phyloP scores from a whole-genome alignment of 1,284 basidiomycete species.

The Lentinula novae-zelandiae region DNA sequence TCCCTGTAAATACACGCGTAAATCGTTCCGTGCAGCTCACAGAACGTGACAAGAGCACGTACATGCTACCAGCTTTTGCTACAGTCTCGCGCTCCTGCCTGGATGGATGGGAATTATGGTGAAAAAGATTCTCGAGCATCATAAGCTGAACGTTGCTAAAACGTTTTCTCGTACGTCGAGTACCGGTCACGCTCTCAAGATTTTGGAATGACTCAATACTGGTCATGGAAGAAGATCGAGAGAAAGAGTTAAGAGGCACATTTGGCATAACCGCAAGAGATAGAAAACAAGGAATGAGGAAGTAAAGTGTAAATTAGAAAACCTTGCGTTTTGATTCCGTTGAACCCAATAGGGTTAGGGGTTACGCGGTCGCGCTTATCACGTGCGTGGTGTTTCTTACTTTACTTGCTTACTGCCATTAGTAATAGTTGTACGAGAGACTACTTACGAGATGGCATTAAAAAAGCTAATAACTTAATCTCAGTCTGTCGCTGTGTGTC shows the following conservation, averaged over 20 bases:
- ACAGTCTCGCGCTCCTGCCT: slow-evolving; percentile 66
- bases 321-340: neutral
- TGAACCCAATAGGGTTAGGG: neutral
- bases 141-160: slow-evolving; percentile 66
- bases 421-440: no score
- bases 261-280: slow-evolving; percentile 2
- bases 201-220: slow-evolving; percentile 38
- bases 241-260: slow-evolving; percentile 29
- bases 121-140: slow-evolving; percentile 69
- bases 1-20: slow-evolving; percentile 42
- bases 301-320: neutral
- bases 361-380: neutral
- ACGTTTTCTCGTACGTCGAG: slow-evolving; percentile 60
- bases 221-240: slow-evolving; percentile 43
- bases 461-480: no score
- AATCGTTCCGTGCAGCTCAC: slow-evolving; percentile 11
- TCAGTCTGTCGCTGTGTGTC: no score
- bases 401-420: neutral
- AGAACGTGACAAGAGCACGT: slow-evolving; percentile 23
- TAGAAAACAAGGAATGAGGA: neutral
- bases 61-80: slow-evolving; percentile 60
- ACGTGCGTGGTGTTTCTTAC: neutral
- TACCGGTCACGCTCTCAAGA: slow-evolving; percentile 22
- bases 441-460: no score
- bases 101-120: slow-evolving; percentile 65